These are phyloP conservation scores for Beauveria bassiana DNA, from an alignment of 2,329 filamentous ascomycete genomes.

Conservation along the genomic window DNA sequence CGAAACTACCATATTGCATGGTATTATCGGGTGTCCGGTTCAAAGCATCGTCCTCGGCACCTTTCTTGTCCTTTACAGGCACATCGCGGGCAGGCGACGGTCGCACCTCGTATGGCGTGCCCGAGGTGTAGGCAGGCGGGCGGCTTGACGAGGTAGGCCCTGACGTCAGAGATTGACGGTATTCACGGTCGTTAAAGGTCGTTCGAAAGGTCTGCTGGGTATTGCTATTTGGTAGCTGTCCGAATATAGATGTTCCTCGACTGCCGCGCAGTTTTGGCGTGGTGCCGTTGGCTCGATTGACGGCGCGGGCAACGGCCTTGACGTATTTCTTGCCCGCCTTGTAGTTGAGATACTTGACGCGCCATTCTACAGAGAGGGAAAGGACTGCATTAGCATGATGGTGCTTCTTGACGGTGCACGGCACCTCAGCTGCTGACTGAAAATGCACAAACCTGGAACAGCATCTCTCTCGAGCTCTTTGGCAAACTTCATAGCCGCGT, in stretches of 20 bases:
- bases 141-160: background rate
- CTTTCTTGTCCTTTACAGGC: background rate
- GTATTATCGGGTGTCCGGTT: constrained; percentile 28
- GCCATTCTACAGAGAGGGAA: constrained; percentile 63
- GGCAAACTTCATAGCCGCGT: constrained; percentile 52
- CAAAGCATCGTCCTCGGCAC: constrained; percentile 33
- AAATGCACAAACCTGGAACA: constrained; percentile 59
- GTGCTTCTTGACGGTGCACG: background rate
- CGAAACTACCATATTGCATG: constrained; percentile 47
- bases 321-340: constrained; percentile 92
- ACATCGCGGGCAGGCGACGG: background rate
- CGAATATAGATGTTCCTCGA: constrained; percentile 4
- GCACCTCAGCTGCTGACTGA: background rate
- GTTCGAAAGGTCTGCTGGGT: constrained; percentile 9
- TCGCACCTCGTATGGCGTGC: background rate
- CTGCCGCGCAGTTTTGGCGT: constrained; percentile 30
- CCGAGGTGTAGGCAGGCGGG: constrained; percentile 6
- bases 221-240: constrained; percentile 8
- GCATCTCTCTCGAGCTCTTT: constrained; percentile 80
- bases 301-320: constrained; percentile 70
- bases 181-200: constrained; percentile 2
- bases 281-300: constrained; percentile 52
- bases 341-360: constrained; percentile 89
- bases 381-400: background rate
- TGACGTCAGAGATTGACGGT: background rate